phyloP scores from a whole-genome alignment of 129 eudicot species.

The Calendula officinalis region DNA sequence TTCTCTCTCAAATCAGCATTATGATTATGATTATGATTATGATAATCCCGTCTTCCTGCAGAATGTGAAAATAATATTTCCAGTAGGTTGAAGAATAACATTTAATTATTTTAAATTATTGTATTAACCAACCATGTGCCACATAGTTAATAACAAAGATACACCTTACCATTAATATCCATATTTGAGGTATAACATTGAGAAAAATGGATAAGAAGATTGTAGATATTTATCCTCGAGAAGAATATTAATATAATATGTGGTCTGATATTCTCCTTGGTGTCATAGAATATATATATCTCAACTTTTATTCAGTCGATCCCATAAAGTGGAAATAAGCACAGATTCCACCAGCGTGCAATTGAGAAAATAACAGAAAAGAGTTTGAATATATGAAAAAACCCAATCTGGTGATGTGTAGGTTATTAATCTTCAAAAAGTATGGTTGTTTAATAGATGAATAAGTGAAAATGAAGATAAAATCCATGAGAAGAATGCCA shows the following conservation, averaged over 20 bases:
- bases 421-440: conserved; percentile 32
- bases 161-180: conserved; percentile 65
- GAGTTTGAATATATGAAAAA: conserved; percentile 34
- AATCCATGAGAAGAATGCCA: conserved; percentile 45
- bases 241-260: conserved; percentile 34
- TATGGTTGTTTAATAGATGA: conserved; percentile 39
- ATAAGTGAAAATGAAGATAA: conserved; percentile 38
- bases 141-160: conserved; percentile 32
- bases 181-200: conserved; percentile 47
- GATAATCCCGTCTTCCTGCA: conserved; percentile 68
- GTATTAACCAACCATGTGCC: conserved; percentile 15
- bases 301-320: conserved; percentile 33
- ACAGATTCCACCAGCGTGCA: conserved; percentile 36
- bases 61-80: conserved; percentile 7
- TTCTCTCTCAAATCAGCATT: conserved; percentile 66
- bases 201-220: conserved; percentile 42
- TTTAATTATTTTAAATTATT: not conserved
- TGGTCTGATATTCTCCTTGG: conserved; percentile 41
- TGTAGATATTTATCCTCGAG: conserved; percentile 49
- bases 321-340: conserved; percentile 30
- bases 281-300: conserved; percentile 28
- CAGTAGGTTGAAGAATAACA: conserved; percentile 22
- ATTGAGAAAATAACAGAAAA: conserved; percentile 32
- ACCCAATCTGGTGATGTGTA: conserved; percentile 29
- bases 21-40: conserved; percentile 32